Evolutionary conservation across 495 filamentous ascomycete species (phyloP).

Genomic region (Xanthoparmelia taractica): DNA sequence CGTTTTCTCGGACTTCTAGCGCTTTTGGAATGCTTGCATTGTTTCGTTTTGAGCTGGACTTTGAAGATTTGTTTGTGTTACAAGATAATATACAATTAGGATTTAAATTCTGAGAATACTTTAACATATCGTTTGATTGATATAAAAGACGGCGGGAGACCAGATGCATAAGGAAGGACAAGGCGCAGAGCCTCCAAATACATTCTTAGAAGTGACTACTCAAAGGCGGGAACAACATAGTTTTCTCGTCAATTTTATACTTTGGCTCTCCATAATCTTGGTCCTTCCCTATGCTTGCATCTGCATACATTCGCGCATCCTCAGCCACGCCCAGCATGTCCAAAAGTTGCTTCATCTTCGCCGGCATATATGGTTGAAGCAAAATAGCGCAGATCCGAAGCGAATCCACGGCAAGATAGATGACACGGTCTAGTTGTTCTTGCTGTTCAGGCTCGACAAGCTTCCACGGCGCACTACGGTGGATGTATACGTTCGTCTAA

Average conservation of each 20-base stretch:
- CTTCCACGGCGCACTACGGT: conserved; percentile 52
- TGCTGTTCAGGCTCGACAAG: conserved; percentile 27
- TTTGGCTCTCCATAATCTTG: conserved; percentile 53
- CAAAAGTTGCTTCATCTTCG: conserved; percentile 64
- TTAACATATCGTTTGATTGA: no score
- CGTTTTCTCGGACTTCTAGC: neutral
- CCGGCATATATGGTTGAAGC: conserved; percentile 84
- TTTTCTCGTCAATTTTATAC: conserved; percentile 37
- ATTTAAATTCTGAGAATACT: neutral
- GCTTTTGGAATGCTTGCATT: neutral
- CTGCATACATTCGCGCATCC: conserved; percentile 48
- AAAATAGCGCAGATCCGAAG: conserved; percentile 75
- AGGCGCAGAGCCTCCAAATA: neutral
- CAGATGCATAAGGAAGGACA: neutral
- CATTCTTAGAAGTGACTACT: conserved; percentile 34
- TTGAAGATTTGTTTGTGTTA: neutral
- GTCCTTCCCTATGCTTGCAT: conserved; percentile 54
- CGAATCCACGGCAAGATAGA: conserved; percentile 70
- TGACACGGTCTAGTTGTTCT: conserved; percentile 39
- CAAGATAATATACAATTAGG: neutral
- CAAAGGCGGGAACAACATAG: conserved; percentile 50
- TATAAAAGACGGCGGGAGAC: no score
- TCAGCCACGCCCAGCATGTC: conserved; percentile 67
- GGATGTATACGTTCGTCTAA: conserved; percentile 68
- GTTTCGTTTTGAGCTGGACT: no score